Base-by-base conservation (phyloP, 805 yeast genomes). In the Metschnikowia aberdeeniae region DNA sequence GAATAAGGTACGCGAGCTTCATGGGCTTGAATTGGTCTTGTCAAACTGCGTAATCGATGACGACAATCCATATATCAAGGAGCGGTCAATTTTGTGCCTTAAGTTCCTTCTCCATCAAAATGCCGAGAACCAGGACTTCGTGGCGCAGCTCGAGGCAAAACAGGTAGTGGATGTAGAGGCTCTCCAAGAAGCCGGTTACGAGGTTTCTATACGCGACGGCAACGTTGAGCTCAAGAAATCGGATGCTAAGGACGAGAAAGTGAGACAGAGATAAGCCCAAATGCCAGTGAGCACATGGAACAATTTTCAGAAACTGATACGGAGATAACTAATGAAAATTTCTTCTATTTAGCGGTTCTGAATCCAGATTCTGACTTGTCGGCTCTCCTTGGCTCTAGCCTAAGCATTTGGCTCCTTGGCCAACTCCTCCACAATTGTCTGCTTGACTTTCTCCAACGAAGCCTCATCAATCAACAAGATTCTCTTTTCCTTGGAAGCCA, bases 31-130 rank as follows among this genome's bases (percentile, higher is more conserved):
- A 43, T 63, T 87, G 14, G 73, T 90, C 0, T 67, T 92, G 20
- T 84, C 90, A 6, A 84, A 83, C 51, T 90, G 97, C 66, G 78
- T 85, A 33, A 81, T 93, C 42, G 98, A 92, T 61, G 83, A 82
- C 36, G 81, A 86, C 59, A 95, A 93, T 61, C 98, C 97, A 0
- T 92, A 76, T 55, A 83, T 86, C 45, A 84, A 88, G 52, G 99
- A 92, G 58, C 69, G 92, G 48, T 77, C 95, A 1, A 86, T 93
- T 29, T 66, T 92, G 6, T 88, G 97, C 57, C 60, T 93, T 26
- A 78, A 83, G 56, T 82, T 81, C 49, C 63, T 89, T 28, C 64
- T 92, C 12, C 76, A 78, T 20, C 72, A 76, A 8, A 93, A 93
- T 55, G 57, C 53, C 4, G 72, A 68, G 38, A 93, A 92, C 61